Percentiles rank a stretch among this genome's conserved stretches.
phyloP scores from a whole-genome alignment of 306 rosid genomes.

The Cyclanthera cordifolia region DNA sequence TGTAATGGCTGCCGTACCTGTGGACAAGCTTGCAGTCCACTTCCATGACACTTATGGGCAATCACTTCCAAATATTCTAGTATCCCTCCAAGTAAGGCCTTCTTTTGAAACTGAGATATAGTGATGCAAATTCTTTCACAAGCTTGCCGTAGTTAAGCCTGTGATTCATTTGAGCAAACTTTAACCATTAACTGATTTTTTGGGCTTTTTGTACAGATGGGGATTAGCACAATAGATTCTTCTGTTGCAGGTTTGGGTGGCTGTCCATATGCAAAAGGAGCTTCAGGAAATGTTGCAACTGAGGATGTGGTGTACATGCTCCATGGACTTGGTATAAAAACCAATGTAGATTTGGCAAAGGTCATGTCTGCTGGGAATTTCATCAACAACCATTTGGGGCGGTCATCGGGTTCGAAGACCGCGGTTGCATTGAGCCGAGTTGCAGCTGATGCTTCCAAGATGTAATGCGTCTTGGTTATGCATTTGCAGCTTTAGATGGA shows the following conservation, averaged over 20 bases:
- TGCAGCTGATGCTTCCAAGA: background rate
- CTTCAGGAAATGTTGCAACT: conserved; percentile 66
- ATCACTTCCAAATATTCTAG: conserved; percentile 65
- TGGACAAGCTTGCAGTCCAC: conserved; percentile 73
- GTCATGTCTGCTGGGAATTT: conserved; percentile 70
- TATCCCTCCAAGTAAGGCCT: conserved; percentile 70
- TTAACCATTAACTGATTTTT: background rate
- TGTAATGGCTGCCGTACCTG: conserved; percentile 69
- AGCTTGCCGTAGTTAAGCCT: background rate
- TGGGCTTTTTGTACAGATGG: conserved; percentile 40
- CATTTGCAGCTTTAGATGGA: too few relatives aligned
- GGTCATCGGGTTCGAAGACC: conserved; percentile 60
- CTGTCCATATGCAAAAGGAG: conserved; percentile 69
- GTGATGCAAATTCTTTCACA: background rate
- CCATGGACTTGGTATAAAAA: conserved; percentile 63
- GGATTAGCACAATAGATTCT: conserved; percentile 45
- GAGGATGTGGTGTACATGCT: conserved; percentile 96
- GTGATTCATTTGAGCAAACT: background rate
- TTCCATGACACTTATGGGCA: conserved; percentile 93
- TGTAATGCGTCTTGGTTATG: too few relatives aligned
- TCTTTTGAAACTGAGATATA: background rate
- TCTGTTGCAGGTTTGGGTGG: conserved; percentile 58
- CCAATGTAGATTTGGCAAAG: conserved; percentile 60
- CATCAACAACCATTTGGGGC: conserved; percentile 61
- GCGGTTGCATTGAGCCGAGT: conserved; percentile 53